Conservation (phyloP, 768 basidiomycete genomes). For the Artomyces pyxidatus region DNA sequence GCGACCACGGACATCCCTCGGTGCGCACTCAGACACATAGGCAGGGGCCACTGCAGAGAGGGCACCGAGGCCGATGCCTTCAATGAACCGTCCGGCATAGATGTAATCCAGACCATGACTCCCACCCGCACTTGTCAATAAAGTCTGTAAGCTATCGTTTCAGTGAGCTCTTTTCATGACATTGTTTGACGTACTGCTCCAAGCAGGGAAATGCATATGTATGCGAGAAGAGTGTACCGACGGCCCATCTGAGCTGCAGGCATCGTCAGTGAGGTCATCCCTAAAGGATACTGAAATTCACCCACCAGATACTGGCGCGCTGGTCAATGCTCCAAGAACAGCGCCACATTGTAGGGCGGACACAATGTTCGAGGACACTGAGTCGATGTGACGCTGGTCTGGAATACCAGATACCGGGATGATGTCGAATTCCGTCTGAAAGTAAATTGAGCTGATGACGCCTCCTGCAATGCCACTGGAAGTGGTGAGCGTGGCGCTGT, state of each 20-base stretch:
- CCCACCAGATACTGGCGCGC: slow-evolving; percentile 61
- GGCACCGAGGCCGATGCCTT: slow-evolving; percentile 74
- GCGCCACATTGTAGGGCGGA: slow-evolving; percentile 83
- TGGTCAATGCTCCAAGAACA: slow-evolving; percentile 78
- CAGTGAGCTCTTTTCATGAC: too few species aligned
- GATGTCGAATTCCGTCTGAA: slow-evolving; percentile 56
- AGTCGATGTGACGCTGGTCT: slow-evolving; percentile 33
- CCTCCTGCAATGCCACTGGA: slow-evolving; percentile 57
- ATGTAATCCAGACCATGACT: slow-evolving; percentile 56
- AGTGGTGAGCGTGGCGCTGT: slow-evolving; percentile 12
- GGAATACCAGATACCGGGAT: slow-evolving; percentile 33
- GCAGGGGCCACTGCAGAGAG: slow-evolving; percentile 82
- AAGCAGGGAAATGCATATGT: too few species aligned
- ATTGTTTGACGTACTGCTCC: too few species aligned
- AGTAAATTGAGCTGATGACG: slow-evolving; percentile 56
- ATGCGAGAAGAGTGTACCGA: too few species aligned
- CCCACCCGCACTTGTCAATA: slow-evolving; percentile 60
- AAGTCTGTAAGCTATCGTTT: slow-evolving; percentile 34
- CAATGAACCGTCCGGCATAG: slow-evolving; percentile 73
- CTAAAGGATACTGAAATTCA: slow-evolving; percentile 11
- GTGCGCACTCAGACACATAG: slow-evolving; percentile 81
- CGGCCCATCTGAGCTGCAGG: slow-evolving; percentile 39
- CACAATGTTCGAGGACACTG: slow-evolving; percentile 72
- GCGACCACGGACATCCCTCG: slow-evolving; percentile 78
- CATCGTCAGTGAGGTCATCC: too few species aligned